These are phyloP conservation scores for Candida argentea DNA, from an alignment of 805 yeast genomes.

Conservation along the genomic window DNA sequence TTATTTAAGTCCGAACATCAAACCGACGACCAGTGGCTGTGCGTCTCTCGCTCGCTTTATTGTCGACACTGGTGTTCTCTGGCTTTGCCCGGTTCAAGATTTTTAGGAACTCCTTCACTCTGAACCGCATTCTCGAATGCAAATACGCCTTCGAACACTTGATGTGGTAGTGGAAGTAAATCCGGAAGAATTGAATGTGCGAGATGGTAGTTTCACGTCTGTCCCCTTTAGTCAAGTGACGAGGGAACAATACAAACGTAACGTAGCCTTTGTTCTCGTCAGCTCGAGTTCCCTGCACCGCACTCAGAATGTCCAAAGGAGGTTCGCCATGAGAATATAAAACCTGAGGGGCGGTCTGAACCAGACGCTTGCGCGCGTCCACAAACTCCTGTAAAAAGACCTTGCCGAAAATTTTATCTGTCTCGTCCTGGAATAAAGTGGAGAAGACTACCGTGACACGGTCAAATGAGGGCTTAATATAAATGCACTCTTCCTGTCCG, in stretches of 20 bases:
- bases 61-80: slow-evolving; percentile 71
- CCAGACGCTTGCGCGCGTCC: slow-evolving; percentile 90
- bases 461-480: slow-evolving; percentile 84
- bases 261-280: slow-evolving; percentile 41
- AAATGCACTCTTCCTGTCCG: slow-evolving; percentile 79
- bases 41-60: slow-evolving; percentile 40
- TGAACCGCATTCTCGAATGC: slow-evolving; percentile 96
- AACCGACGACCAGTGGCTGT: slow-evolving; percentile 69
- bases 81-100: slow-evolving; percentile 95
- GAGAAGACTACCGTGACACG: slow-evolving; percentile 95
- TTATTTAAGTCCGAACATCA: slow-evolving; percentile 13
- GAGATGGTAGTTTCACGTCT: slow-evolving; percentile 81
- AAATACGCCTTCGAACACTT: slow-evolving; percentile 96
- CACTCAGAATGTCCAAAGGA: slow-evolving; percentile 62
- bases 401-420: slow-evolving; percentile 85
- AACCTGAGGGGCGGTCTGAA: slow-evolving; percentile 98
- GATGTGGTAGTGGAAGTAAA: slow-evolving; percentile 97
- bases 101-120: slow-evolving; percentile 90
- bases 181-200: slow-evolving; percentile 86
- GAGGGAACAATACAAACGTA: slow-evolving; percentile 69
- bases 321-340: slow-evolving; percentile 82
- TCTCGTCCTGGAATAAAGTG: slow-evolving; percentile 91
- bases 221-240: slow-evolving; percentile 55
- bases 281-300: slow-evolving; percentile 34
- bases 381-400: slow-evolving; percentile 90